Evolutionary conservation across 306 rosid genomes (phyloP), one percentile per base, ranked within the genome.

Genomic region (Cicer judaicum): DNA sequence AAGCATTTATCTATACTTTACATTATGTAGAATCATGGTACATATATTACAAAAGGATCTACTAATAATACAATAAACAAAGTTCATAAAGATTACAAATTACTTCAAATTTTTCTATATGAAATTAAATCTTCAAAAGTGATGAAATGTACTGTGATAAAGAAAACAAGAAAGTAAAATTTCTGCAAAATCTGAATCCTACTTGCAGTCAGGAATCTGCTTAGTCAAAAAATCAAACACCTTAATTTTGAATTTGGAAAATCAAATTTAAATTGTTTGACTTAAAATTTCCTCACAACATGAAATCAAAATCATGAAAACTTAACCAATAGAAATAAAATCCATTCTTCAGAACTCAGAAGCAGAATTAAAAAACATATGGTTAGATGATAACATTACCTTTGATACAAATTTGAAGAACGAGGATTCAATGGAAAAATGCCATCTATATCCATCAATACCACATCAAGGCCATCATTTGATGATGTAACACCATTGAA

Each of bases 381-480:
- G 57, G 36, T 24, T 70, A 50, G 29, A 52, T 7, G 29, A 41
- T 57, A 53, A 75, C 12, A 48, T 74, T 86, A 93, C 98, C 89
- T 63, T 63, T 64, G 82, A 41, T 53, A 43, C 74, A 78, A 65
- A 52, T 54, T 68, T 29, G 62, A 48, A 44, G 84, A 29, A 14
- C 10, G 84, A 42, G 59, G 80, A 56, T 76, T 76, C 55, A 78
- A 48, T 48, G 87, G 74, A 13, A 84, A 82, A 78, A 88, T 74
- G 74, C 82, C 93, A 80, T 93, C 98, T 49, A 89, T 80, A 80
- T 89, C 97, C 7, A 93, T 78, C 85, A 93, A 73, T 46, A 93
- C 88, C 14, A 84, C 87, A 75, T 84, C 97, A 63, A 79, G 83
- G 64, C 82, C 88, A 55, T 82, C 88, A 18, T 72, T 75, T 66